A percentile compares a stretch with the other conserved stretches of the same genome.
phyloP scores from a whole-genome alignment of 768 basidiomycete species.

The Mycena leptocephala region DNA sequence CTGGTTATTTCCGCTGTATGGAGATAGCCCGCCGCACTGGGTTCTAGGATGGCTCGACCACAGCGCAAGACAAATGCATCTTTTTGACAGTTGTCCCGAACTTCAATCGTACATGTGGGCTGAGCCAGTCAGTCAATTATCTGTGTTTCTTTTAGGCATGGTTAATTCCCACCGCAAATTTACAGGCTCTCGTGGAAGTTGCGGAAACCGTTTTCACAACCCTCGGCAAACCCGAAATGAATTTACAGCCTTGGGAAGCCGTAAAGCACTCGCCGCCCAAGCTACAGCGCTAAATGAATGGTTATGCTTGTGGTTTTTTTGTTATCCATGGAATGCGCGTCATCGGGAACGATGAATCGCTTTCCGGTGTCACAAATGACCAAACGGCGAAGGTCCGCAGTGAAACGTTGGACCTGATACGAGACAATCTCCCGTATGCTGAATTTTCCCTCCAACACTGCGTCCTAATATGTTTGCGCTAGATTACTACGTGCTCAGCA shows the following conservation, averaged over 20 bases:
- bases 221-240: background rate
- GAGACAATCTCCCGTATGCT: background rate
- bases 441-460: background rate
- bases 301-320: slow-evolving; percentile 21
- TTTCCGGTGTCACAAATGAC: background rate
- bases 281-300: slow-evolving; percentile 19
- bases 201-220: slow-evolving; percentile 17
- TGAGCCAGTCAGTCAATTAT: no score
- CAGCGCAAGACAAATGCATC: background rate
- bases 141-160: no score
- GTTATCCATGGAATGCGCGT: slow-evolving; percentile 4
- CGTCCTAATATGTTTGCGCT: background rate
- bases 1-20: slow-evolving; percentile 19
- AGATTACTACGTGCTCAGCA: background rate
- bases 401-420: background rate
- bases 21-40: background rate
- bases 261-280: background rate
- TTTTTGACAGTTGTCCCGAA: slow-evolving; percentile 15
- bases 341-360: background rate
- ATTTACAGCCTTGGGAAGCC: background rate
- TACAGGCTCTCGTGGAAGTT: slow-evolving; percentile 19
- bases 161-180: background rate
- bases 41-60: slow-evolving; percentile 14
- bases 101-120: background rate
- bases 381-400: background rate